Evolutionary conservation across 495 filamentous ascomycete species (phyloP), one percentile per base, ranked within the genome.

Genomic region (Alectoria sarmentosa): DNA sequence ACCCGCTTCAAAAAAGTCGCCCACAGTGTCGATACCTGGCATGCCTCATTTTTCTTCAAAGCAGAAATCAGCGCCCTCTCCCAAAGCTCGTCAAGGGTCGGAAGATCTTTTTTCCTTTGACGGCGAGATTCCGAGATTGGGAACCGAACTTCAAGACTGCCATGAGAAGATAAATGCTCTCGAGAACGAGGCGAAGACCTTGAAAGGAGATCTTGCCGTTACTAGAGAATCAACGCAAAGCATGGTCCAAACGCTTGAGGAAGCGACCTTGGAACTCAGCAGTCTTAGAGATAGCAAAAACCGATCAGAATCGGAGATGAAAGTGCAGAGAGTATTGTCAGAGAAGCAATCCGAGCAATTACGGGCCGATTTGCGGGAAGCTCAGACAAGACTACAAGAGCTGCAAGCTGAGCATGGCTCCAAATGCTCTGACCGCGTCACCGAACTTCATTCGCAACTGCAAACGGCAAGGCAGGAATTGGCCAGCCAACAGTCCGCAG

Each of bases 61-160:
- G 69, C 73, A 77, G 44, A 79, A 79, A 39, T 66, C 76, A 8
- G 68, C 70, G 21, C 72, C 73, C 21, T 67, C 75, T 39, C 73
- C 71, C 1, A 30, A 42, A 41, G 58, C 63, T 3, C 77, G 82
- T 28, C 79, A 82, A 58, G 75, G 78, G 8, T 79, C 75, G 58
- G 90, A 93, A 69, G 90, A 96, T 30, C 87, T 96, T 75, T 96
- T 96, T 75, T 94, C 90, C 10, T 96, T 90, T 66, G 90, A 91
- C 62, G 83, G 83, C 48, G 90, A 93, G 72, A 75, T 91, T 48
- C 86, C 86, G 21, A 81, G 85, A 23, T 69, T 91, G n/a, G 80
- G 86, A 62, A 73, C 76, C 2, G 84, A 86, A 67, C 69, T 90
- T 58, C 77, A 86, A 65, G 77, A 79, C 61, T 81, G 81, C 49